Evolutionary conservation across 2,329 filamentous ascomycete genomes (phyloP).

Genomic region (Golovinomyces cichoracearum): DNA sequence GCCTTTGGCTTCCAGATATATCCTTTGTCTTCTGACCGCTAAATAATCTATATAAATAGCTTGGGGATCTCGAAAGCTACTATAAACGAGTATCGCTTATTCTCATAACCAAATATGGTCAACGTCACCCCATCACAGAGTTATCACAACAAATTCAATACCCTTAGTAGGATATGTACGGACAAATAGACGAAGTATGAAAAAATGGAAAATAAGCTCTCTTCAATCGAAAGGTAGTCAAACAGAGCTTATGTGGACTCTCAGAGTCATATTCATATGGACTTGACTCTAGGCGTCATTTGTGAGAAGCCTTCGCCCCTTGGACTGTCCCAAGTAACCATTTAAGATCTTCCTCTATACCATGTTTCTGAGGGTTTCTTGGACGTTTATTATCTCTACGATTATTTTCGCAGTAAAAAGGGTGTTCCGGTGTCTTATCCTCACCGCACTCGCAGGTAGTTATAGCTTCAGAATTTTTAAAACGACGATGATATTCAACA

Average conservation of each 20-base stretch:
- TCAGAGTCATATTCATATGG: neutral
- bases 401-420: neutral
- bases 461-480: neutral
- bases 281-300: neutral
- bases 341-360: neutral
- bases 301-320: neutral
- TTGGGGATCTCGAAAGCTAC: neutral
- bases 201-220: no score
- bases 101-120: no score
- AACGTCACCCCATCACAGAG: no score
- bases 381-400: neutral
- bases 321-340: neutral
- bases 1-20: neutral
- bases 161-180: no score
- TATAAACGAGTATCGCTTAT: neutral
- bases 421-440: neutral
- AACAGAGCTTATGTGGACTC: neutral
- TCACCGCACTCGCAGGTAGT: neutral
- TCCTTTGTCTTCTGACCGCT: neutral
- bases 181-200: no score
- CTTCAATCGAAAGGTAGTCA: neutral
- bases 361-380: neutral
- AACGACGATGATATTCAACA: constrained; percentile 2
- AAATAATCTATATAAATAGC: neutral
- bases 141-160: no score